Base-by-base conservation (phyloP, 2,329 filamentous ascomycete species). In the Talaromyces atroroseus region DNA sequence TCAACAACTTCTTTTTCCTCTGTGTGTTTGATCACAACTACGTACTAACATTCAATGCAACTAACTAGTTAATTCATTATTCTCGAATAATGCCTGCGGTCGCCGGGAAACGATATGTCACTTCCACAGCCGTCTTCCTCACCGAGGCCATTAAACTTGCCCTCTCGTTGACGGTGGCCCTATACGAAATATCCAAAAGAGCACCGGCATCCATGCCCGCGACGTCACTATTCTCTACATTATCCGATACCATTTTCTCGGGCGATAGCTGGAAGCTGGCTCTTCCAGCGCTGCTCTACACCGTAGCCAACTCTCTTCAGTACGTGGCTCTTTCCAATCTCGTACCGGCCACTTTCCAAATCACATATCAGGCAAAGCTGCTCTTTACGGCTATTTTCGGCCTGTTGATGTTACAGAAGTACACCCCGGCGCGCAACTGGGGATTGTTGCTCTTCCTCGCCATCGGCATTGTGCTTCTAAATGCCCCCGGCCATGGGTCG, bases 241-340 rank as follows among this genome's bases (percentile, higher is more conserved):
- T 97, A 23, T 88, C 86, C 66, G 85, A 83, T 64, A 84, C 86
- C 29, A 88, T 96, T 16, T 95, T 97, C 68, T 87, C 88, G 0
- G 87, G 88, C 10, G 94, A 97, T 68, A 91, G 91, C 63, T 97
- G 92, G 92, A 96, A 96, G 72, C 76, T 99, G 61, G 90, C 90
- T 8, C 85, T 97, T 44, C 94, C 92, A 0, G 94, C 92, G 3
- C 81, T 85, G 4, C 79, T 97, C 1, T 97, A 96, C 69, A 96
- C 92, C 0, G 71, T 96, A 26, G 90, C 96, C 66, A 97, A 96
- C 68, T 88, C 89, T n/a, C 76, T 97, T 54, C 90, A 96, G 71
- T 99, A 96, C 67, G 82, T 95, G 52, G 92, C 90, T 1, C 84
- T 96, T 11, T 90, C 89, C 59, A 96, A 97, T 63, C 73, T 97